Evolutionary conservation across 805 yeast species (phyloP).

Genomic region (Candida boidinii): DNA sequence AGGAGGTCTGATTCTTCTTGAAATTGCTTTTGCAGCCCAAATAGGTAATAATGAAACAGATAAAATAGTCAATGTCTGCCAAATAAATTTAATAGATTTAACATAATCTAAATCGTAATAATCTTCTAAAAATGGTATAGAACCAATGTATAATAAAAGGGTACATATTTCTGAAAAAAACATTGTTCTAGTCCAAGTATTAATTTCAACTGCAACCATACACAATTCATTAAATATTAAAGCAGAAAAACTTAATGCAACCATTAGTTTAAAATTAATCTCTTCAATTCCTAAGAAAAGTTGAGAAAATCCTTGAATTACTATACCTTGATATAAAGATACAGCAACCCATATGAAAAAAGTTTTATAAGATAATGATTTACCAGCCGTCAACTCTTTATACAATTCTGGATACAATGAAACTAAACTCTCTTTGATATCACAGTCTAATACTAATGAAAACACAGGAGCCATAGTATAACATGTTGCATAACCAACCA

Average conservation of each 20-base stretch:
- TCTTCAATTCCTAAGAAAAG: conserved; percentile 53
- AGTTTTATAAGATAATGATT: conserved; percentile 75
- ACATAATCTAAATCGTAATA: conserved; percentile 72
- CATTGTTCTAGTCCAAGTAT: conserved; percentile 87
- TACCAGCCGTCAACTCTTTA: conserved; percentile 84
- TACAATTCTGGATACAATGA: conserved; percentile 90
- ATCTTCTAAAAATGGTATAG: conserved; percentile 81
- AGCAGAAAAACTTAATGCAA: conserved; percentile 77
- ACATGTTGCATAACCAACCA: conserved; percentile 97
- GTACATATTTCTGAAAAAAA: conserved; percentile 64
- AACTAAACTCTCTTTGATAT: conserved; percentile 83
- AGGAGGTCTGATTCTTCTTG: conserved; percentile 80
- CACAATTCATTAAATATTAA: conserved; percentile 76
- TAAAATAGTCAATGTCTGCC: conserved; percentile 62
- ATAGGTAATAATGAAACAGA: conserved; percentile 77
- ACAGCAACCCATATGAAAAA: conserved; percentile 88
- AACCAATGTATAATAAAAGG: conserved; percentile 52
- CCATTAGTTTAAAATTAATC: conserved; percentile 59
- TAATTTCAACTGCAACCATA: conserved; percentile 90
- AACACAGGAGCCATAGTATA: conserved; percentile 99
- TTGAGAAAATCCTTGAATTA: conserved; percentile 80
- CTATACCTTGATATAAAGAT: conserved; percentile 83
- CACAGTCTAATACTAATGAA: conserved; percentile 83
- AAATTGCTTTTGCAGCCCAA: conserved; percentile 73
- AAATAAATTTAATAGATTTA: conserved; percentile 46